These are phyloP conservation scores for Saksenaea oblongispora DNA, from an alignment of 371 early-diverging fungal genomes.

Conservation along the genomic window DNA sequence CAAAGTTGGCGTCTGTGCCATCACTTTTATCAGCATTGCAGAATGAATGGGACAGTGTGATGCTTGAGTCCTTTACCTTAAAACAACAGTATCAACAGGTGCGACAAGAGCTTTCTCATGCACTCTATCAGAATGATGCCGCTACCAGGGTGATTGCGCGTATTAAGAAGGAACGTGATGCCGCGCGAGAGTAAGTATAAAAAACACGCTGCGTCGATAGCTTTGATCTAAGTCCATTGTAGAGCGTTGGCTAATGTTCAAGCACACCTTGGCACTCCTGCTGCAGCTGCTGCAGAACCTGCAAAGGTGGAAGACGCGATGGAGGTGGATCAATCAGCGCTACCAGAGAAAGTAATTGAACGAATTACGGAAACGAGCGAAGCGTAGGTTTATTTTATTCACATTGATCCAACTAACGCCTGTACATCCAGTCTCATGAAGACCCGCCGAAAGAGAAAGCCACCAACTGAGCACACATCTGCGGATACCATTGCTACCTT, in stretches of 20 bases:
- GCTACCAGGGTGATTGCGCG: constrained; percentile 92
- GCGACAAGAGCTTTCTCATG: constrained; percentile 86
- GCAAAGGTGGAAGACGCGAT: constrained; percentile 59
- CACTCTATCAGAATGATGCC: constrained; percentile 94
- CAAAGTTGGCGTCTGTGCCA: constrained; percentile 87
- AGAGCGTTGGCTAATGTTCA: constrained; percentile 67
- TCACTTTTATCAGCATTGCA: constrained; percentile 83
- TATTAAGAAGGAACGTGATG: constrained; percentile 83
- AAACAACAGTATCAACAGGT: constrained; percentile 87
- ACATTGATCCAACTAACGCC: not conserved
- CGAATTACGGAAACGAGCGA: constrained; percentile 58
- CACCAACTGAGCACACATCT: constrained; percentile 64
- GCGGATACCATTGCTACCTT: constrained; percentile 65
- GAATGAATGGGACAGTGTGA: constrained; percentile 90
- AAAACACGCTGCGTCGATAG: not conserved
- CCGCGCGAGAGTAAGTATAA: constrained; percentile 70
- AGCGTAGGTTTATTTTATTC: constrained; percentile 31
- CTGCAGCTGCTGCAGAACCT: constrained; percentile 36
- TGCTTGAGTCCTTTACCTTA: constrained; percentile 87
- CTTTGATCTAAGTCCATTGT: not conserved
- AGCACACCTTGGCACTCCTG: constrained; percentile 55
- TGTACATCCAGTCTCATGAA: constrained; percentile 53
- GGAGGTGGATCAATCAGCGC: constrained; percentile 49
- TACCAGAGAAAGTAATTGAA: constrained; percentile 49
- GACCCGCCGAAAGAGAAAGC: constrained; percentile 81